These are phyloP conservation scores for Eucalyptus cloeziana DNA, from an alignment of 345 rosid species.

Conservation along the genomic window DNA sequence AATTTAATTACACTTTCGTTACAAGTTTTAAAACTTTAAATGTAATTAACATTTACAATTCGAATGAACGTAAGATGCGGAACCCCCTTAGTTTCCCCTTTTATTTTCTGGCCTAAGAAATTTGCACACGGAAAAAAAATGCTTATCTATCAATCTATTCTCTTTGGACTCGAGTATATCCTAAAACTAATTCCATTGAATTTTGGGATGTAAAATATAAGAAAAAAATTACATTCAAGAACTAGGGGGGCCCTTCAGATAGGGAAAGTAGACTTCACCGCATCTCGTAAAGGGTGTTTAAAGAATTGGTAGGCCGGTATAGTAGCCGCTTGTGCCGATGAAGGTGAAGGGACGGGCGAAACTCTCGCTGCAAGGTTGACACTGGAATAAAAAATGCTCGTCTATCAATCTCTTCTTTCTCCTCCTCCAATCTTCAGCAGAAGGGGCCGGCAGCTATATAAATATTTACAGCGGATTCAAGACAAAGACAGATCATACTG, in stretches of 20 bases:
- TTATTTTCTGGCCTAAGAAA: not conserved
- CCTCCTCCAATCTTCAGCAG: not conserved
- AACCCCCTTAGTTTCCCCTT: not conserved
- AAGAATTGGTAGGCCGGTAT: too few species aligned
- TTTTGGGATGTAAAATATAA: too few species aligned
- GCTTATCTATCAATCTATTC: not conserved
- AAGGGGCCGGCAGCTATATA: not conserved
- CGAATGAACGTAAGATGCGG: not conserved
- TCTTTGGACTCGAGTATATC: not conserved
- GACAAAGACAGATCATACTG: not conserved
- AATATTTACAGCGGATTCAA: not conserved
- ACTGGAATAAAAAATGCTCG: not conserved
- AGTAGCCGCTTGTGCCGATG: too few species aligned
- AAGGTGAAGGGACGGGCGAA: too few species aligned
- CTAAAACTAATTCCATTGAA: too few species aligned
- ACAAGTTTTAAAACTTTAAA: not conserved
- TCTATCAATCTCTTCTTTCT: not conserved
- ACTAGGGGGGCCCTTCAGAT: too few species aligned
- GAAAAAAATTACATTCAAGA: too few species aligned
- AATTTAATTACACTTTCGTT: rapidly evolving
- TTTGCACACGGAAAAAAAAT: not conserved
- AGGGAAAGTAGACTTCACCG: too few species aligned
- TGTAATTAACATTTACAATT: not conserved
- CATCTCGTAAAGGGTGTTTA: too few species aligned
- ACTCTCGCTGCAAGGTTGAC: too few species aligned